Conservation (phyloP, 169 alveolate species). For the Cryptosporidium sp. region DNA sequence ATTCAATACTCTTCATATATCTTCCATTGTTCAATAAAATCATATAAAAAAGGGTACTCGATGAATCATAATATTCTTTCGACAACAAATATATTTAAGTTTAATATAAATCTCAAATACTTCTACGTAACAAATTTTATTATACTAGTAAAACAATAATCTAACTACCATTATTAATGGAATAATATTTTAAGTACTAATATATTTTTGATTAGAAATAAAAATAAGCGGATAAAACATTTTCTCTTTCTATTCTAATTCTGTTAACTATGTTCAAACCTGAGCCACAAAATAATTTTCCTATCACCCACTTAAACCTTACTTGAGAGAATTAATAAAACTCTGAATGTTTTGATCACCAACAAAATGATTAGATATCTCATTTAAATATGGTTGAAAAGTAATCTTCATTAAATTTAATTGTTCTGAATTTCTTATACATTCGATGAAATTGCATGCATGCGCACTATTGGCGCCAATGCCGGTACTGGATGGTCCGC, state of each 20-base stretch:
- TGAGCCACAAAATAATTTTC: background rate
- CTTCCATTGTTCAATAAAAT: background rate
- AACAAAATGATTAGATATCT: background rate
- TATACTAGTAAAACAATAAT: background rate
- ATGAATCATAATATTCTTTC: background rate
- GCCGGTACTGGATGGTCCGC: background rate
- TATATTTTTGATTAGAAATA: background rate
- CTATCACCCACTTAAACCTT: background rate
- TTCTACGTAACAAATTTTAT: background rate
- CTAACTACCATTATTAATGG: background rate
- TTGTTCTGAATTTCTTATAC: constrained; percentile 18
- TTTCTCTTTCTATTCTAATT: background rate
- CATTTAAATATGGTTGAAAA: constrained; percentile 40
- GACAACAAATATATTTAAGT: no score
- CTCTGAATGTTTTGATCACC: constrained; percentile 43
- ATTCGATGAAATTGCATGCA: constrained; percentile 17
- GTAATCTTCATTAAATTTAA: constrained; percentile 13
- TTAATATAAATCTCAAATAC: background rate
- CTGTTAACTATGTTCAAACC: background rate
- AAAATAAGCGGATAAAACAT: background rate
- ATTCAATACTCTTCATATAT: background rate
- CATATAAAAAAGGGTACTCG: background rate
- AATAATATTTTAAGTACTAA: background rate
- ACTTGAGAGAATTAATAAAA: constrained; percentile 11
- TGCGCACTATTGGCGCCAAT: background rate